A percentile compares a stretch with the other conserved stretches of the same genome.
These are phyloP conservation scores for Rhizoclosmatium sp. DNA, from an alignment of 192 early-diverging fungal genomes.

Conservation along the genomic window DNA sequence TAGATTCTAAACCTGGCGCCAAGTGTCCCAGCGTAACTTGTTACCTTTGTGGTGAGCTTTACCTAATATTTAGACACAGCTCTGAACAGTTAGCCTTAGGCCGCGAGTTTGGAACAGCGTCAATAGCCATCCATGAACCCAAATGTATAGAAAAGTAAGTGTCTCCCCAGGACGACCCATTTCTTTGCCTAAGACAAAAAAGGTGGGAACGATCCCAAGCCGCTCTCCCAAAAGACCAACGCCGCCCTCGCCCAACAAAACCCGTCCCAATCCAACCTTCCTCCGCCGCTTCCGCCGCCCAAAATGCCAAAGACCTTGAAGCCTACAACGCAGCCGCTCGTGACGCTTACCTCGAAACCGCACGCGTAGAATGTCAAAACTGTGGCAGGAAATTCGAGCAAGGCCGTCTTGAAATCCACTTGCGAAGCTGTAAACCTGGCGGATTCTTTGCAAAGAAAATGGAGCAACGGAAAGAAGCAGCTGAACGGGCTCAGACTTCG, in stretches of 20 bases:
- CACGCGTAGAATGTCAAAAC: slow-evolving; percentile 18
- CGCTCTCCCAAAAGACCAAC: slow-evolving; percentile 23
- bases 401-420: slow-evolving; percentile 27
- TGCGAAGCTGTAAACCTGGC: slow-evolving; percentile 33
- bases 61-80: neutral
- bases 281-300: neutral
- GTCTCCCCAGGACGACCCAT: neutral
- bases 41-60: slow-evolving; percentile 26
- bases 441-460: slow-evolving; percentile 26
- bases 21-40: slow-evolving; percentile 23
- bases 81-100: neutral
- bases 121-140: slow-evolving; percentile 28
- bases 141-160: slow-evolving; percentile 28
- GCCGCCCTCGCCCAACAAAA: slow-evolving; percentile 24
- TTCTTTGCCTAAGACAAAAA: neutral
- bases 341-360: slow-evolving; percentile 3
- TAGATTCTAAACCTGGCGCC: slow-evolving; percentile 29
- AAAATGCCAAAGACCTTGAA: neutral
- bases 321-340: slow-evolving; percentile 26
- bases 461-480: slow-evolving; percentile 9
- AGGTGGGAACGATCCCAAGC: slow-evolving; percentile 18
- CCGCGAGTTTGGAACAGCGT: slow-evolving; percentile 27
- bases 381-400: slow-evolving; percentile 30
- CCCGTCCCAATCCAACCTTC: neutral
- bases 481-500: neutral